Base-by-base conservation (phyloP, 1,284 basidiomycete species). In the Malassezia globosa region DNA sequence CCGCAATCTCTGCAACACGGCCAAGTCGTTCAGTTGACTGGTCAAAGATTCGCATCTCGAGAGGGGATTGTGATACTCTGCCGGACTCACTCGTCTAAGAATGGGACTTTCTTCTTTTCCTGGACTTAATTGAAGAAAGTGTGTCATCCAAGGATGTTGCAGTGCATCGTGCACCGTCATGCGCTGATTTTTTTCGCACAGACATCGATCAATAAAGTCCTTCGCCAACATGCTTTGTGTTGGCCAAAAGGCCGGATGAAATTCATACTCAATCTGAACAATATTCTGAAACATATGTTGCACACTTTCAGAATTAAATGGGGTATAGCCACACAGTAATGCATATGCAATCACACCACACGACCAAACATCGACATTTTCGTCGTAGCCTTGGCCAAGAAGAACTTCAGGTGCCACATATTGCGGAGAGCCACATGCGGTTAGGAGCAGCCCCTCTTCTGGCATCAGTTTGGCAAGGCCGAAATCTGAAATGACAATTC, bases 321-420 rank as follows among this genome's bases (percentile, higher is more conserved):
- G 69, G 6, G 69, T 69, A 48, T 71, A 71, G 22, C 69, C 69
- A 25, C 55, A 66, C 5, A 71, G 59, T 3, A 71, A 63, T 10
- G 63, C 65, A 41, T 61, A 71, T 14, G 66, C 66, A 38, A 71
- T 69, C 27, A 70, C 67, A 27, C 69, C 69, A 37, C 56, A 52
- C 4, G 65, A 68, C 69, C 69, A 71, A 24, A 69, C 56, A 37
- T 71, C 69, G 26, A 69, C 67, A 6, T 56, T 52, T 7, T 57
- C 49, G 25, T 64, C 55, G 48, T 71, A 71, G 5, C 69, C 69
- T 35, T 59, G 57, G 27, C 69, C 69, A 8, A 71, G 58, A 1
- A 71, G 54, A 18, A 71, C 64, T 46, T 71, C 69, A 3, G 69
- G 69, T 10, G 67, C 62, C 26, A 71, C 65, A 40, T 71, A 71